A percentile compares a stretch with the other conserved stretches of the same genome.
Evolutionary conservation across 1,139 yeast species (phyloP).

Genomic region (Pichia terricola): DNA sequence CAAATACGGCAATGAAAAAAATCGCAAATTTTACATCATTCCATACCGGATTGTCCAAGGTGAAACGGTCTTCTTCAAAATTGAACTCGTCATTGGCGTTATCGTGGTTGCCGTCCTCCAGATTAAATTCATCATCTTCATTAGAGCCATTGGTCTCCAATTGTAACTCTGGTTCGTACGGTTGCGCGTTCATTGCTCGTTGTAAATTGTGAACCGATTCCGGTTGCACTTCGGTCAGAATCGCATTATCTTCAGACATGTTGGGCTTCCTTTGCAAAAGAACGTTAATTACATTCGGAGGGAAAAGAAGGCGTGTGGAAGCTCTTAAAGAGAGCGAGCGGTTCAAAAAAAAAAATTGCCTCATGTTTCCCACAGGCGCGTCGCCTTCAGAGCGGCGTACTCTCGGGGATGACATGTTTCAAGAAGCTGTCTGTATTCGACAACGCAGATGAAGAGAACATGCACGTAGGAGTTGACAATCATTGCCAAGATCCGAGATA

Average conservation of each 20-base stretch:
- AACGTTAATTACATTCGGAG: too few species aligned
- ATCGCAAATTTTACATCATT: conserved; percentile 71
- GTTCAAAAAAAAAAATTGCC: too few species aligned
- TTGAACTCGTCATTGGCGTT: neutral
- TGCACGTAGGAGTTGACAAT: conserved; percentile 77
- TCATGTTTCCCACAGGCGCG: too few species aligned
- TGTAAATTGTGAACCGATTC: neutral
- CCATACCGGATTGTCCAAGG: conserved; percentile 53
- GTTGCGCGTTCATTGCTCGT: conserved; percentile 7
- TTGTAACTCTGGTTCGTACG: conserved; percentile 9
- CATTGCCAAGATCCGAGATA: conserved; percentile 62
- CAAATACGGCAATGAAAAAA: conserved; percentile 59
- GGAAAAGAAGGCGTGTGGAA: too few species aligned
- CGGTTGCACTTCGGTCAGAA: neutral
- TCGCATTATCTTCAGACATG: neutral
- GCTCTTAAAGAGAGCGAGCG: too few species aligned
- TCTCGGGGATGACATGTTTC: too few species aligned
- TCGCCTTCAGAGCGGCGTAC: too few species aligned
- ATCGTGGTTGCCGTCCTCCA: neutral
- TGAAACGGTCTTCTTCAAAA: conserved; percentile 46
- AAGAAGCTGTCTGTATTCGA: conserved; percentile 2
- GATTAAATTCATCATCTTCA: neutral
- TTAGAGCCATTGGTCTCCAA: neutral
- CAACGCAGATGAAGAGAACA: conserved; percentile 72
- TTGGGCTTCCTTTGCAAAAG: too few species aligned